phyloP scores from a whole-genome alignment of 164 flowering plant species.

The Vitis riparia region DNA sequence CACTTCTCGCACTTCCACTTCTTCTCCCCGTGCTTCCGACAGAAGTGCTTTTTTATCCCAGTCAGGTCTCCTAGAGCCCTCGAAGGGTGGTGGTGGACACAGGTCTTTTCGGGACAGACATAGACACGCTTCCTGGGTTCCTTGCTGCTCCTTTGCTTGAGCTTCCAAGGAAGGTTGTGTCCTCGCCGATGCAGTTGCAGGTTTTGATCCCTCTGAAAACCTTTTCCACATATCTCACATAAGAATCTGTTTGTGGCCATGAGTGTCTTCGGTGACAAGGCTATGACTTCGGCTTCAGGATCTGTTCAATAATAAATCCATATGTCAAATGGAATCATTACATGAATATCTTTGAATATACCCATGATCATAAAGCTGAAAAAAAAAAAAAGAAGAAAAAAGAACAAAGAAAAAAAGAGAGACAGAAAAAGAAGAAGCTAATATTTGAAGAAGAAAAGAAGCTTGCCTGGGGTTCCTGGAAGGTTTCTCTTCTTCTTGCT shows the following conservation, averaged over 20 bases:
- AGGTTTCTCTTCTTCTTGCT: conserved; percentile 80
- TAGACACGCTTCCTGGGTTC: conserved; percentile 77
- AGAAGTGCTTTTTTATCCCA: conserved; percentile 92
- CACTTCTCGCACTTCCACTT: conserved; percentile 99
- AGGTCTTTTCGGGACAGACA: conserved; percentile 85
- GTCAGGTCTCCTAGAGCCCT: conserved; percentile 97
- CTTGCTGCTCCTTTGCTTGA: conserved; percentile 74
- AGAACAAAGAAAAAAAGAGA: background rate
- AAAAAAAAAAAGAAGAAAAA: background rate
- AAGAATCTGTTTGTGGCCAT: conserved; percentile 96
- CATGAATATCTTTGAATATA: conserved; percentile 10
- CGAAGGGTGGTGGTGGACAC: conserved; percentile 88
- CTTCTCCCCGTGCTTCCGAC: conserved; percentile 95
- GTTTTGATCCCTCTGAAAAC: conserved; percentile 94
- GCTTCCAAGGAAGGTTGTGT: conserved; percentile 98
- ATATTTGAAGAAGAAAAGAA: background rate
- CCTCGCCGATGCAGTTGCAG: conserved; percentile 90
- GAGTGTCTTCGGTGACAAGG: conserved; percentile 87
- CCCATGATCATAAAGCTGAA: conserved; percentile 3
- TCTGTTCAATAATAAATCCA: conserved; percentile 32
- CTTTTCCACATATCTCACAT: conserved; percentile 95
- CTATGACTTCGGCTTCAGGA: conserved; percentile 95
- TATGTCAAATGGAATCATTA: background rate
- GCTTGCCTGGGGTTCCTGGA: conserved; percentile 80
- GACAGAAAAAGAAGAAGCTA: background rate